A percentile compares a stretch with the other conserved stretches of the same genome.
Evolutionary conservation across 805 yeast genomes (phyloP).

Genomic region (Scheffersomyces stipitis): DNA sequence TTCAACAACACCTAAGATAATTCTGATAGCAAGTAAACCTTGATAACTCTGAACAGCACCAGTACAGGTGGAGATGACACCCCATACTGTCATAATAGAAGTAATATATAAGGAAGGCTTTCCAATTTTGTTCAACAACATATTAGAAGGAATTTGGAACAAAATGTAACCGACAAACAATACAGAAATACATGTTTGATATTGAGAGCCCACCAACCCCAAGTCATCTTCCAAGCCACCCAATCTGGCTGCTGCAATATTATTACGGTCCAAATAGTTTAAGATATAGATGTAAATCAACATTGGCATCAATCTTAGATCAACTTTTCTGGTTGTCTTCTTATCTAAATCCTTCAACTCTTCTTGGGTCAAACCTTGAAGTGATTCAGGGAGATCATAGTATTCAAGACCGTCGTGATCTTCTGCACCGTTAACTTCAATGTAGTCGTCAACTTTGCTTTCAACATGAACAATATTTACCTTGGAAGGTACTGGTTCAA

Average conservation of each 20-base stretch:
- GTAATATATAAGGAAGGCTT: slow-evolving; percentile 54
- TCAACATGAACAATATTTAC: not conserved
- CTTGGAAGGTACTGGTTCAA: not conserved
- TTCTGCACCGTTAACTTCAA: slow-evolving; percentile 1
- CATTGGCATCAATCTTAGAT: slow-evolving; percentile 50
- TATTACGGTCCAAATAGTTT: slow-evolving; percentile 52
- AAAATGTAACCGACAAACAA: slow-evolving; percentile 50
- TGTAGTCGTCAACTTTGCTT: not conserved
- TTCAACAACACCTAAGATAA: slow-evolving; percentile 48
- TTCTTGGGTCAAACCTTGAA: slow-evolving; percentile 31
- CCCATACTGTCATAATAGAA: slow-evolving; percentile 50
- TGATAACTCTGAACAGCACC: slow-evolving; percentile 46
- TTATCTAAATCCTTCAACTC: slow-evolving; percentile 45
- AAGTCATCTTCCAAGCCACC: slow-evolving; percentile 50
- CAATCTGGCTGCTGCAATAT: slow-evolving; percentile 53
- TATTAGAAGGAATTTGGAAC: slow-evolving; percentile 50
- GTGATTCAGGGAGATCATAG: slow-evolving; percentile 28
- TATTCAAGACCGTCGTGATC: slow-evolving; percentile 7
- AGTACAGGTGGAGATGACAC: slow-evolving; percentile 46
- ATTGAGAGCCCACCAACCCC: slow-evolving; percentile 40
- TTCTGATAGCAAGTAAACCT: slow-evolving; percentile 46
- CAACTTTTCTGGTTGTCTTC: slow-evolving; percentile 47
- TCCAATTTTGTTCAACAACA: slow-evolving; percentile 46
- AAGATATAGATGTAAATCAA: slow-evolving; percentile 50
- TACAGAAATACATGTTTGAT: slow-evolving; percentile 53